Evolutionary conservation across 805 yeast species (phyloP).

Genomic region (Candida manassasensis): DNA sequence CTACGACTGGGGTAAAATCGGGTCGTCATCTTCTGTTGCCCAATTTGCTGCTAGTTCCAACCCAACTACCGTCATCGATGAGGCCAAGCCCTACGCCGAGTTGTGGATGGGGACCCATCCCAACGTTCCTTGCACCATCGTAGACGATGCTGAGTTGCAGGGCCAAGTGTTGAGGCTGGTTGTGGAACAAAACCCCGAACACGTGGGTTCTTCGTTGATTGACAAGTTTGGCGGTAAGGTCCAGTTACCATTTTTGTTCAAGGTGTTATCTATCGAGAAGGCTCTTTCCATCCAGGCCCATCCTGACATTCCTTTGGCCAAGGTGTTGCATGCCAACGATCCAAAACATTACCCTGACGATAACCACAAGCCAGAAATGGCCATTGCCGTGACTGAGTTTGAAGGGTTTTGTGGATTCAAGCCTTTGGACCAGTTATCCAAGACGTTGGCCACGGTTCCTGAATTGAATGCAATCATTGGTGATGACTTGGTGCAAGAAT

Average conservation of each 20-base stretch:
- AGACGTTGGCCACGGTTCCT: slow-evolving; percentile 65
- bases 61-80: slow-evolving; percentile 57
- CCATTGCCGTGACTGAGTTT: slow-evolving; percentile 90
- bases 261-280: slow-evolving; percentile 87
- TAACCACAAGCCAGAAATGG: slow-evolving; percentile 99
- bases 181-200: slow-evolving; percentile 53
- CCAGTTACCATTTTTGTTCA: slow-evolving; percentile 88
- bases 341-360: slow-evolving; percentile 96
- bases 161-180: slow-evolving; percentile 64
- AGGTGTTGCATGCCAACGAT: slow-evolving; percentile 69
- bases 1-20: slow-evolving; percentile 87
- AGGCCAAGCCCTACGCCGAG: slow-evolving; percentile 87
- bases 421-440: slow-evolving; percentile 75
- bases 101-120: slow-evolving; percentile 99
- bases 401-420: slow-evolving; percentile 98
- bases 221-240: slow-evolving; percentile 60
- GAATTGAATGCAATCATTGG: slow-evolving; percentile 75
- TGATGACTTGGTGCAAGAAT: slow-evolving; percentile 48
- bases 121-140: slow-evolving; percentile 71
- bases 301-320: slow-evolving; percentile 86
- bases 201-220: slow-evolving; percentile 57
- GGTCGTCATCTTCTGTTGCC: slow-evolving; percentile 84
- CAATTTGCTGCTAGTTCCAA: slow-evolving; percentile 72
- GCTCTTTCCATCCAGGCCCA: slow-evolving; percentile 96
- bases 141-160: slow-evolving; percentile 29